Evolutionary conservation across 2,329 filamentous ascomycete species (phyloP), one percentile per base, ranked within the genome.

Genomic region (Alternaria panax): DNA sequence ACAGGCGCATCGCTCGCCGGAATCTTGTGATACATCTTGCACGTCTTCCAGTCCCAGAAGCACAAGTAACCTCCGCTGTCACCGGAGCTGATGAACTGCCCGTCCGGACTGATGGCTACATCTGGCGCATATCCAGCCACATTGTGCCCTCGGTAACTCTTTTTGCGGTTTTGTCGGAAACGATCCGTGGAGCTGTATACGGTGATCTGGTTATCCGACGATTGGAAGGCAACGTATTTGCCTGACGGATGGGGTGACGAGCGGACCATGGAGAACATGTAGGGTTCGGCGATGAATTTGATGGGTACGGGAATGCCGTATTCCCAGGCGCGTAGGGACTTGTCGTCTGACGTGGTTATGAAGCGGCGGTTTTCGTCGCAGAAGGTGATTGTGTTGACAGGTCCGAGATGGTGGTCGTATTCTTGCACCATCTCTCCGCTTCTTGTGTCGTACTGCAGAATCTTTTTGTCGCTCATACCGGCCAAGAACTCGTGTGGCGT

Each of bases 11-110:
- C 93, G 59, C 92, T 88, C 24, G 92, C 93, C 80, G 91, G 87
- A 66, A 99, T 88, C 85, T 98, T 98, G 81, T 97, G 92, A 80
- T 92, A 97, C 93, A 99, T 94, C 82, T 97, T 98, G 79, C 94
- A 96, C 38, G 93, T 97, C 86, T 99, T 99, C 92, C 93, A 99
- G 80, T 98, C 95, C 92, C 93, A 99, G 81, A 98, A 97, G 80
- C 92, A 96, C 47, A 97, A 88, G 72, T 87, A 97, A 34, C 96
- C 95, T 16, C 87, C 92, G 51, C 88, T 92, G 78, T 99, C 95
- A 62, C 95, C 95, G 18, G 87, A 91, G 20, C 88, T 90, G 54
- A 99, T 83, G 77, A 97, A 96, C 75, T 96, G 92, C 0, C 95
- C 95, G 76, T 98, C 95, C 1, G 93, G 92, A 71, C 89, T 92